Evolutionary conservation across 129 eudicot species (phyloP), one percentile per base, ranked within the genome.

Genomic region (Saussurea involucrata): DNA sequence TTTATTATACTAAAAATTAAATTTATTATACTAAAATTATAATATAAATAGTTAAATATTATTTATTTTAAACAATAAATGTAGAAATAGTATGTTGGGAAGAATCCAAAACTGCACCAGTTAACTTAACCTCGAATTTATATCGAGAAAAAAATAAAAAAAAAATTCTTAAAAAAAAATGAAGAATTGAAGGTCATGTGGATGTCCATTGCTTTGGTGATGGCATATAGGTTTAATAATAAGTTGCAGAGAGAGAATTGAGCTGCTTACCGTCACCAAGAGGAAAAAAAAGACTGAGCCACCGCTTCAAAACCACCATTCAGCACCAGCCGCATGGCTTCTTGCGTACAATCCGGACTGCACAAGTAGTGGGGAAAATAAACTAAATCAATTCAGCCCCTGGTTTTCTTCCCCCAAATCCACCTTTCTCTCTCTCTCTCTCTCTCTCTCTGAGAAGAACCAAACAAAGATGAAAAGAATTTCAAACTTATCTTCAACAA

Each of bases 281-380:
- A 53, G 33, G 64, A 28, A 66, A 53, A 74, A 27, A 83, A 81
- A 78, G 79, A 81, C 78, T 82, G 86, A 78, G 81, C 83, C 95
- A 90, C 95, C 95, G 92, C 88, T 87, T 68, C 4, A 55, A 8
- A 65, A 69, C 53, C 57, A 69, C 97, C 97, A 91, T 64, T 87
- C 73, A 91, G 67, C 63, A 61, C 29, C 42, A 57, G 83, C 77
- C 97, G 93, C 82, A 81, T 92, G 95, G 86, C 80, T 40, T 69
- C 44, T 82, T 72, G 86, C 91, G 84, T 80, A 81, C 21, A 82
- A 83, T 78, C 76, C 88, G 92, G 85, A 49, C 67, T 5, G 1
- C 64, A 64, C n/a, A 67, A 72, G 66, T 36, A 71, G 76, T 63
- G 85, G 76, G 69, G 84, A 81, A 79, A 36, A n/a, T n/a, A n/a